Base-by-base conservation (phyloP, 495 filamentous ascomycete genomes). In the Xylaria acuta region DNA sequence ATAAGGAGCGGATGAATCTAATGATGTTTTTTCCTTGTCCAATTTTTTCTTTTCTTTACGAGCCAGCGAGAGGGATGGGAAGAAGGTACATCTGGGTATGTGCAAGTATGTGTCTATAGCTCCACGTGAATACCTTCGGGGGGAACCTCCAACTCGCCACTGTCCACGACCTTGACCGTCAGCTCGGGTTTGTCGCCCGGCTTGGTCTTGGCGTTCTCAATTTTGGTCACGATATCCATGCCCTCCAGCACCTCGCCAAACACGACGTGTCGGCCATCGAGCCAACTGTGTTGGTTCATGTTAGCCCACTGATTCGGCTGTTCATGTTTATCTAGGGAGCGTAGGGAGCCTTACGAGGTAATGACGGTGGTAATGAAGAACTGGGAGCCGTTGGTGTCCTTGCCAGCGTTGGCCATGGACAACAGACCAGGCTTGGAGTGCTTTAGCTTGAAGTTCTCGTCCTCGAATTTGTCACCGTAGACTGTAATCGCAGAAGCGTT, bases 371-470 rank as follows among this genome's bases (percentile, higher is more conserved):
- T 97, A 74, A 97, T 96, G 88, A 97, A 99, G 89, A 99, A 98
- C 84, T 99, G 97, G 63, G 93, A 97, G 76, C 97, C 97, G 80
- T 99, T 99, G 86, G 96, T 99, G 81, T 98, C 93, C 84, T 93
- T 92, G 82, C 97, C 96, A 71, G 95, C 91, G 83, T 99, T 99
- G 81, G 96, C 96, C 95, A 97, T 98, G 85, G 91, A 93, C 84
- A 90, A 80, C 43, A 85, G 78, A 79, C 89, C 86, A 78, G 84
- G 84, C 82, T 87, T 88, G 80, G 84, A 81, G 85, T 90, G 88
- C 89, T 97, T 97, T 71, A 99, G 88, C 92, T 98, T 99, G 90
- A 99, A 99, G 92, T 98, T 99, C 92, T 99, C 96, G 83, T 99
- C 96, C 65, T 88, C 78, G 84, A 98, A 99, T 86, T 95, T 97